Base-by-base conservation (phyloP, 129 eudicot genomes). In the sunflower (Helianthus annuus) region DNA sequence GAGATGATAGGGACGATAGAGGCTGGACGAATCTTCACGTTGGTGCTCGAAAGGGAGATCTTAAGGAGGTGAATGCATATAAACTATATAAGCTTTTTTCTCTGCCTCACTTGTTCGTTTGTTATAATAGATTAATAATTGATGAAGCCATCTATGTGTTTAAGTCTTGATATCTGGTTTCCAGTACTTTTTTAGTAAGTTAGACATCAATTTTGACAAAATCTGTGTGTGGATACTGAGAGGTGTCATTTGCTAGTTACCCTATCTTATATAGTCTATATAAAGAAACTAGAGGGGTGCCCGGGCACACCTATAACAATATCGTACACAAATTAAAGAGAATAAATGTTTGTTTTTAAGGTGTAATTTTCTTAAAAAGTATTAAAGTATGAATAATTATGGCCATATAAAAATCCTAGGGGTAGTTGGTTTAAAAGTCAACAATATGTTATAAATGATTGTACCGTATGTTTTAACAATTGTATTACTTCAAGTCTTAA, bases 21-120 rank as follows among this genome's bases (percentile, higher is more conserved):
- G 98, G 95, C 51, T 92, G 96, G 97, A 92, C 97, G 39, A 60
- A 51, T 80, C 97, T 92, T 71, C 97, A 92, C 62, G 78, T 92
- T 34, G 84, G 85, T 66, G 95, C 98, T 46, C 71, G 82, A 49
- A 89, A 83, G 83, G 98, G 95, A 38, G 88, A 87, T 79, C 70
- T 83, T 9, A 87, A 68, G 69, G 88, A 87, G 95, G 98, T 89
- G 19, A 67, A 60, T 4, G 36, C 8, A 6, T 14, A 6, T 58
- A 57, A 32, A 45, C 7, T 66, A 16, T 27, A 27, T 19, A 27
- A 27, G 32, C 32, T 27, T 27, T 29, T 68, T 29, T 32, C 4
- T 34, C n/a, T 27, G 52, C 12, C 7, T 48, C 4, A 3, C 7
- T 5, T 48, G 3, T 59, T 12, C 24, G 65, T 59, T 59, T 59